A percentile compares a stretch with the other conserved stretches of the same genome.
Conservation (phyloP, 2,329 filamentous ascomycete genomes). For the Pleoardoris graminearum region DNA sequence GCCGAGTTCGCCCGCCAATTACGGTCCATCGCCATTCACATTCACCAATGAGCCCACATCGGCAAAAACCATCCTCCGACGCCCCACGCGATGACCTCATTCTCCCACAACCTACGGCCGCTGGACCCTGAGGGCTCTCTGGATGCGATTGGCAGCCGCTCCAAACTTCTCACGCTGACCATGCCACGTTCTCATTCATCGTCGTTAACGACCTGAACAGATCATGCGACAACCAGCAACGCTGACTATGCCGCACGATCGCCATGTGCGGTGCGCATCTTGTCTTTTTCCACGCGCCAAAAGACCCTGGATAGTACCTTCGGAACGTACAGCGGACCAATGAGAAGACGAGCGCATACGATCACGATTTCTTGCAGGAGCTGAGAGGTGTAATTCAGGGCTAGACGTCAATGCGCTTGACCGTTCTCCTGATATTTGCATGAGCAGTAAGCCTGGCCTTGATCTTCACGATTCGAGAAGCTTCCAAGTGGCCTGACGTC, state of each 20-base stretch:
- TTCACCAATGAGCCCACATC: neutral
- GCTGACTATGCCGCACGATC: conserved; percentile 15
- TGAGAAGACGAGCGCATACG: conserved; percentile 1
- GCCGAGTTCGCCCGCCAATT: neutral
- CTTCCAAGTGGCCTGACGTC: conserved; percentile 3
- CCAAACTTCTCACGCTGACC: neutral
- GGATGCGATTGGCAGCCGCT: neutral
- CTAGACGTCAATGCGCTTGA: conserved; percentile 11
- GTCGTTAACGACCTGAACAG: no score
- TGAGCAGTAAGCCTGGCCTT: neutral
- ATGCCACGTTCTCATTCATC: no score
- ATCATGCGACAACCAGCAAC: no score
- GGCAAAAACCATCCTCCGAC: neutral
- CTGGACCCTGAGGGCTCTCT: conserved; percentile 8
- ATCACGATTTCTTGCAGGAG: conserved; percentile 26
- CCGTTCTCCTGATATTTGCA: conserved; percentile 1
- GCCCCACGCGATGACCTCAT: conserved; percentile 7
- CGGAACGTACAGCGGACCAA: conserved; percentile 4
- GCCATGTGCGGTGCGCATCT: conserved; percentile 23
- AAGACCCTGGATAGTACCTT: conserved; percentile 3
- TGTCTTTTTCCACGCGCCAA: conserved; percentile 10
- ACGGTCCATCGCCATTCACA: neutral
- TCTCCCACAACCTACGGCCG: neutral
- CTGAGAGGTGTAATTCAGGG: neutral
- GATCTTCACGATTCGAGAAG: conserved; percentile 7